These are phyloP conservation scores for Dryadomyces quercus-mongolicae DNA, from an alignment of 2,329 filamentous ascomycete species.

Conservation along the genomic window DNA sequence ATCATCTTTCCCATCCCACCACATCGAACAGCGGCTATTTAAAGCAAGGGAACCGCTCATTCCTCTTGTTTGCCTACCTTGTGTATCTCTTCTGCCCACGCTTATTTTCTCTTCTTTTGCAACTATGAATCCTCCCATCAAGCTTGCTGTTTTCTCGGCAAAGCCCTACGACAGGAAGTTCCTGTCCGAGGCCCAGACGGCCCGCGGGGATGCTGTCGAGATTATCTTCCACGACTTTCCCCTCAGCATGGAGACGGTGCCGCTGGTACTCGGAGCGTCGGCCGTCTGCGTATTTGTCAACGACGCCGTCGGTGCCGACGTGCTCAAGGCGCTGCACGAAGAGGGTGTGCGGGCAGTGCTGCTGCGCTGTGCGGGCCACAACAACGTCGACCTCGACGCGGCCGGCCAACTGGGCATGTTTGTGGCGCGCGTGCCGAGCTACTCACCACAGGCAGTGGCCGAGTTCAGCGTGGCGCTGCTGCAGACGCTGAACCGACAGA, in stretches of 20 bases:
- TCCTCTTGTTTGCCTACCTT: too few species aligned
- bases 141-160: slow-evolving; percentile 51
- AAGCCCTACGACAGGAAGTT: slow-evolving; percentile 51
- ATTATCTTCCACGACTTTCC: slow-evolving; percentile 47
- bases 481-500: slow-evolving; percentile 55
- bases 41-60: neutral
- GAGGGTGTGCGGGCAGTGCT: slow-evolving; percentile 45
- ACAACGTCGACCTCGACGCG: slow-evolving; percentile 49
- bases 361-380: slow-evolving; percentile 56
- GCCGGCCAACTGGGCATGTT: slow-evolving; percentile 44
- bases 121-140: slow-evolving; percentile 21
- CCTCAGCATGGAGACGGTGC: slow-evolving; percentile 41
- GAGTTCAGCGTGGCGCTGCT: slow-evolving; percentile 58
- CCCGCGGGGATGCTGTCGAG: slow-evolving; percentile 26
- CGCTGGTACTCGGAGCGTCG: slow-evolving; percentile 36
- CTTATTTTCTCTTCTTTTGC: too few species aligned
- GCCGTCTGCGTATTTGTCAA: slow-evolving; percentile 61
- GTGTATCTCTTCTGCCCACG: neutral
- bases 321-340: slow-evolving; percentile 36
- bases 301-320: slow-evolving; percentile 38
- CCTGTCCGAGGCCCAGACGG: slow-evolving; percentile 21
- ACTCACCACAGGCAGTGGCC: slow-evolving; percentile 57
- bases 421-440: slow-evolving; percentile 55
- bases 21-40: neutral
- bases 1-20: neutral